These are phyloP conservation scores for Geranomyces variabilis DNA, from an alignment of 192 early-diverging fungal genomes.

Conservation along the genomic window DNA sequence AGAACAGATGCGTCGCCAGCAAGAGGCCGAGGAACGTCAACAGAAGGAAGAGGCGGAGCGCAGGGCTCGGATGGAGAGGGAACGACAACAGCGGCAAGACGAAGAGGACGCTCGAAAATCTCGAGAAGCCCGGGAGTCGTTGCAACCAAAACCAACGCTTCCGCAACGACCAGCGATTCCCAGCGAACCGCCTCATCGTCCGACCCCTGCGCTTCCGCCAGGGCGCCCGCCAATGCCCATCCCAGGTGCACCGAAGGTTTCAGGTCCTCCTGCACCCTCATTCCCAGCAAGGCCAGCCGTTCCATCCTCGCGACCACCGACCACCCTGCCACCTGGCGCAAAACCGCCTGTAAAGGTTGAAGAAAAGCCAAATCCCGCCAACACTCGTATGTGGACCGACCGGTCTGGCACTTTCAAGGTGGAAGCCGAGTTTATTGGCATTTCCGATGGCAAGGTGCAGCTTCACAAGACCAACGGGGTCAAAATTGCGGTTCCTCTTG, in stretches of 20 bases:
- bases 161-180: conserved; percentile 1
- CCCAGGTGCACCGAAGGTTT: not conserved
- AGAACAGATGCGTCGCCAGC: conserved; percentile 30
- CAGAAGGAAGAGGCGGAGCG: not conserved
- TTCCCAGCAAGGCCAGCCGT: conserved; percentile 1
- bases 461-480: conserved; percentile 95
- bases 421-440: conserved; percentile 82
- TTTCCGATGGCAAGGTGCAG: conserved; percentile 83
- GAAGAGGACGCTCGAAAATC: conserved; percentile 26
- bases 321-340: not conserved
- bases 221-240: not conserved
- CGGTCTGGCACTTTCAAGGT: conserved; percentile 87
- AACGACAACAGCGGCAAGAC: conserved; percentile 29
- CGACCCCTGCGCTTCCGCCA: conserved; percentile 32
- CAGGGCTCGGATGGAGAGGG: conserved; percentile 16
- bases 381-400: conserved; percentile 92
- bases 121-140: not conserved
- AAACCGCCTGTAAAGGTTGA: conserved; percentile 1
- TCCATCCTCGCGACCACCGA: not conserved
- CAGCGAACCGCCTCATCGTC: conserved; percentile 25
- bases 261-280: not conserved
- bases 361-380: conserved; percentile 58
- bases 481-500: conserved; percentile 87
- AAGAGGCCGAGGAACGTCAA: not conserved
- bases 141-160: not conserved